A percentile compares a stretch with the other conserved stretches of the same genome.
Evolutionary conservation across 257 asterid species (phyloP).

Genomic region (Rauvolfia tetraphylla): DNA sequence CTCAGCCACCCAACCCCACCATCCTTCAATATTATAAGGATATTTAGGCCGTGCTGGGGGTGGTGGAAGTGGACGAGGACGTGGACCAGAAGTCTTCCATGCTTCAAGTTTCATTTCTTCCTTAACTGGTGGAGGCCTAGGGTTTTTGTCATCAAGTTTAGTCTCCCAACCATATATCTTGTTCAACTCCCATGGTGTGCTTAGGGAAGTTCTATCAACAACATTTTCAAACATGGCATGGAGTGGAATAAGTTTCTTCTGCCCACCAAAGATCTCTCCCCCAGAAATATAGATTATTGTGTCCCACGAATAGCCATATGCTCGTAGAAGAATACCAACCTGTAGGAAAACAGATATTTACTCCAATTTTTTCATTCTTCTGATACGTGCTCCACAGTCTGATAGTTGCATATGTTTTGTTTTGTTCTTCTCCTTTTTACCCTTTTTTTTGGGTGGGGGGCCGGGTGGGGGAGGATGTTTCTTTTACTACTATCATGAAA

Average conservation of each 20-base stretch:
- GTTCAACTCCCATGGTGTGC: slow-evolving; percentile 65
- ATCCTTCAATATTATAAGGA: slow-evolving; percentile 88
- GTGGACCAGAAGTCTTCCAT: slow-evolving; percentile 68
- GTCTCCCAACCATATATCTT: slow-evolving; percentile 86
- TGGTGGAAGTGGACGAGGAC: slow-evolving; percentile 96
- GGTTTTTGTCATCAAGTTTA: slow-evolving; percentile 55
- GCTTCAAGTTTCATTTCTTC: slow-evolving; percentile 42
- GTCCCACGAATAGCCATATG: slow-evolving; percentile 86
- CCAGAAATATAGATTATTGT: slow-evolving; percentile 82
- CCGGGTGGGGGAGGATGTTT: too few species aligned
- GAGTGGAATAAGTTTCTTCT: slow-evolving; percentile 87
- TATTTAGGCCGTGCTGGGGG: slow-evolving; percentile 80
- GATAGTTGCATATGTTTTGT: neutral
- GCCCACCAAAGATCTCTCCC: slow-evolving; percentile 96
- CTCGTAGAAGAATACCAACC: slow-evolving; percentile 93
- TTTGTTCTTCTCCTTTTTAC: too few species aligned
- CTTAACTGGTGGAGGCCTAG: slow-evolving; percentile 37
- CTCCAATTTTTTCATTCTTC: neutral
- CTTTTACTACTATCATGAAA: too few species aligned
- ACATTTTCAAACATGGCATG: slow-evolving; percentile 94
- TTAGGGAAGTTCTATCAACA: slow-evolving; percentile 83
- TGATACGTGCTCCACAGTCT: neutral
- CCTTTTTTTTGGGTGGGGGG: too few species aligned
- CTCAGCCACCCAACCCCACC: slow-evolving; percentile 99
- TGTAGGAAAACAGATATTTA: slow-evolving; percentile 28